Base-by-base conservation (phyloP, 768 basidiomycete species). In the Tylopilus intermedius region DNA sequence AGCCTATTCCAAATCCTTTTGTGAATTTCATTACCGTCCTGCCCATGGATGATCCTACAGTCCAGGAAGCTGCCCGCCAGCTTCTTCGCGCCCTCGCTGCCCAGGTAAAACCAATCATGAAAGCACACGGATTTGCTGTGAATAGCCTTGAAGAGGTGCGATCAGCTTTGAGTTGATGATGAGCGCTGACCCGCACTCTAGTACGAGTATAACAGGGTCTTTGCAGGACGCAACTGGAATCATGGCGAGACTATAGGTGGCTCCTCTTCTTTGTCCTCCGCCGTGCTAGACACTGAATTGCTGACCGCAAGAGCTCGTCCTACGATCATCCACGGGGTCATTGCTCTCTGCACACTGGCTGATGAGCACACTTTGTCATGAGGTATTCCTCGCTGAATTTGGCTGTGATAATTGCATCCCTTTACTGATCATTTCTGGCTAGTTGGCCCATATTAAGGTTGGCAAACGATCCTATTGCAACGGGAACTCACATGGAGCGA, bases 361-460 rank as follows among this genome's bases (percentile, higher is more conserved):
- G 27, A 79, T 93, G 76, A 82, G 85, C 58, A 86, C 83, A 1
- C 67, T 92, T 8, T 92, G 90, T 65, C 90, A 93, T 62, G 90
- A 93, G 78, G 89, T 92, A 59, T 53, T 48, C 32, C 27, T 32
- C 21, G 30, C 40, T 15, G 24, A 48, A 71, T 65, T 46, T 43
- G 26, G 45, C 43, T 44, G 38, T 21, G 37, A n/a, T n/a, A 18
- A 38, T 43, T 47, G 50, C 10, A 52, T 21, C 26, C 54, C 13
- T 27, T 48, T 47, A 8, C 45, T 58, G 38, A 59, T 44, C 22
- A 53, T 39, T 26, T 39, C 51, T 8, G 33, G 32, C 13, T 61
- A 92, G 90, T 72, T 92, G 32, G 89, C 90, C 4, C 90, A 92
- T 63, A 89, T 88, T 58, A 85, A 88, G 78, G 89, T 86, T 53